Conservation (phyloP, 257 asterid species). For the Cruciata laevipes region DNA sequence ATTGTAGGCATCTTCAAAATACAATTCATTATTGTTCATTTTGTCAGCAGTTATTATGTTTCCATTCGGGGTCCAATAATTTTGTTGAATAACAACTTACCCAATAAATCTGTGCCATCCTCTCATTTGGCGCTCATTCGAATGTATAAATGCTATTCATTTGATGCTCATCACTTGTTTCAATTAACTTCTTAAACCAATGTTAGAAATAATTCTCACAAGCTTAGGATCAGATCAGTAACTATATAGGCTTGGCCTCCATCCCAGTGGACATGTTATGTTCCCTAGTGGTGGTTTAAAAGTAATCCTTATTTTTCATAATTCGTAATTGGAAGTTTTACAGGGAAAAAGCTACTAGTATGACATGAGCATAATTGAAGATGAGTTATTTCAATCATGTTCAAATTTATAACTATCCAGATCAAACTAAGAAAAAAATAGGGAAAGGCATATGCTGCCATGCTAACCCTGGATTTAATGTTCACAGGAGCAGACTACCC, state of each 20-base stretch:
- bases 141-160: neutral
- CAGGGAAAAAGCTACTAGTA: neutral
- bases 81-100: neutral
- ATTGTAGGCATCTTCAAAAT: neutral
- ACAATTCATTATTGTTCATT: neutral
- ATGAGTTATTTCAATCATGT: neutral
- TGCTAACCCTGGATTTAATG: neutral
- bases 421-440: neutral
- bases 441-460: neutral
- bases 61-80: neutral
- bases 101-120: neutral
- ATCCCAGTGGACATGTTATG: neutral
- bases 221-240: neutral
- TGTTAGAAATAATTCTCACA: neutral
- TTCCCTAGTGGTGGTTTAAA: neutral
- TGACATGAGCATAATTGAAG: neutral
- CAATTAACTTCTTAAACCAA: neutral
- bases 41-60: neutral
- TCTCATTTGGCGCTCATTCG: neutral
- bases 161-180: neutral
- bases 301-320: neutral
- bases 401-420: neutral
- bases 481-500: neutral
- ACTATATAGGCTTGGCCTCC: slow-evolving; percentile 2
- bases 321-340: neutral